Evolutionary conservation across 768 basidiomycete species (phyloP).

Genomic region (Lactifluus rugatus): DNA sequence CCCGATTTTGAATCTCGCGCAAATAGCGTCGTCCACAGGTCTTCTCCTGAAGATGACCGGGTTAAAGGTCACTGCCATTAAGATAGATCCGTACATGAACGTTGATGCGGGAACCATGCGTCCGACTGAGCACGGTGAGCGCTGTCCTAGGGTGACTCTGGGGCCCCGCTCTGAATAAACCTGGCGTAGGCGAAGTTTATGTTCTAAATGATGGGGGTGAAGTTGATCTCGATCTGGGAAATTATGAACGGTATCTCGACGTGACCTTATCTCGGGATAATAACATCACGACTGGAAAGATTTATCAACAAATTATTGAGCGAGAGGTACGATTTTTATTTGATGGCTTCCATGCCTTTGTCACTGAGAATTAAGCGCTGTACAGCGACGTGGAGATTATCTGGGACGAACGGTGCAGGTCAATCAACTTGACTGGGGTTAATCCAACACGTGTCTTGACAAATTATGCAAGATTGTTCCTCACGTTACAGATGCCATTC

Average conservation of each 20-base stretch:
- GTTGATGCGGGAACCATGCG: conserved; percentile 99
- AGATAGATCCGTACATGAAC: conserved; percentile 99
- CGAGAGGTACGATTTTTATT: conserved; percentile 60
- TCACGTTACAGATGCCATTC: conserved; percentile 92
- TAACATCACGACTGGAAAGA: conserved; percentile 98
- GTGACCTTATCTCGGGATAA: conserved; percentile 91
- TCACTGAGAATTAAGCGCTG: conserved; percentile 1
- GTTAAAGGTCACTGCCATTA: conserved; percentile 96
- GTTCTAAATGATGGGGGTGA: conserved; percentile 98
- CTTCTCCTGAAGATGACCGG: conserved; percentile 91
- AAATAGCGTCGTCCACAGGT: conserved; percentile 88
- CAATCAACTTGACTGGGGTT: conserved; percentile 15
- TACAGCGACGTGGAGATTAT: conserved; percentile 73
- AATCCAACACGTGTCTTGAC: background rate
- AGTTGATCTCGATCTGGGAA: conserved; percentile 94
- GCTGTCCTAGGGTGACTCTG: background rate
- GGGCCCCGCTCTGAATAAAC: background rate
- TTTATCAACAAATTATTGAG: conserved; percentile 94
- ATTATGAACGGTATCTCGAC: conserved; percentile 96
- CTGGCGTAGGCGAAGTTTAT: conserved; percentile 76
- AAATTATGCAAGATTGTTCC: conserved; percentile 64
- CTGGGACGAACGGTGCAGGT: conserved; percentile 97
- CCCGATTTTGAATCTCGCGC: conserved; percentile 19
- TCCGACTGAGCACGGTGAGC: conserved; percentile 92
- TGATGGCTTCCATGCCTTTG: background rate